phyloP scores from a whole-genome alignment of 176 grass and related monocot species.

The Raddia distichophylla region DNA sequence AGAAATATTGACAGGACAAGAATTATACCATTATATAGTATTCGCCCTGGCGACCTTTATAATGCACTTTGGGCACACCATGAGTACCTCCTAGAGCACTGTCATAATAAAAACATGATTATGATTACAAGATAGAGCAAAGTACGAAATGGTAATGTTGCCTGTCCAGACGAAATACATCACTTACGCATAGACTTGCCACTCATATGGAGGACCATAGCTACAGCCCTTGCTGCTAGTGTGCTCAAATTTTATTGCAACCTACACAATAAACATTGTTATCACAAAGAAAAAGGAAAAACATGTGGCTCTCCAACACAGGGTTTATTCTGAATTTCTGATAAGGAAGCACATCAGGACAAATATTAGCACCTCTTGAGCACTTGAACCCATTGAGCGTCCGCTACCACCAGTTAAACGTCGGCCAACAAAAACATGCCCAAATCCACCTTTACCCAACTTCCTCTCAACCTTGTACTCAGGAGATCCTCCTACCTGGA shows the following conservation, averaged over 20 bases:
- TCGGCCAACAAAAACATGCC: constrained; percentile 85
- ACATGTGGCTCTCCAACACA: not conserved
- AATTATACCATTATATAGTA: constrained; percentile 86
- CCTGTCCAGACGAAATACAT: not conserved
- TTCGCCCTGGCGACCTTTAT: constrained; percentile 91
- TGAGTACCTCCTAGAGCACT: constrained; percentile 80
- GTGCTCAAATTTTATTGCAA: constrained; percentile 94
- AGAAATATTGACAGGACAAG: not conserved
- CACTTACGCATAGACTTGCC: constrained; percentile 87
- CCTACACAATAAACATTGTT: constrained; percentile 37
- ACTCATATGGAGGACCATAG: constrained; percentile 85
- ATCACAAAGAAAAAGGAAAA: constrained; percentile 11
- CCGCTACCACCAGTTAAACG: constrained; percentile 58
- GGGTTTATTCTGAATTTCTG: not conserved
- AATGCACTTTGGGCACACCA: constrained; percentile 90
- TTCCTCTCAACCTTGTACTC: constrained; percentile 83
- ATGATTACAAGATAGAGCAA: constrained; percentile 1
- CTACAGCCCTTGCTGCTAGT: constrained; percentile 84
- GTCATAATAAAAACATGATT: constrained; percentile 18
- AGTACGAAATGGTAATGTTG: not conserved
- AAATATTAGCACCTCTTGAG: constrained; percentile 58
- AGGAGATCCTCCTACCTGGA: constrained; percentile 85
- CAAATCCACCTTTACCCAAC: constrained; percentile 89
- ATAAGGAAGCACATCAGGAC: not conserved
- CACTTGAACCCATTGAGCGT: constrained; percentile 52